Evolutionary conservation across 148 eudicot species (phyloP).

Genomic region (Suaeda aralocaspica): DNA sequence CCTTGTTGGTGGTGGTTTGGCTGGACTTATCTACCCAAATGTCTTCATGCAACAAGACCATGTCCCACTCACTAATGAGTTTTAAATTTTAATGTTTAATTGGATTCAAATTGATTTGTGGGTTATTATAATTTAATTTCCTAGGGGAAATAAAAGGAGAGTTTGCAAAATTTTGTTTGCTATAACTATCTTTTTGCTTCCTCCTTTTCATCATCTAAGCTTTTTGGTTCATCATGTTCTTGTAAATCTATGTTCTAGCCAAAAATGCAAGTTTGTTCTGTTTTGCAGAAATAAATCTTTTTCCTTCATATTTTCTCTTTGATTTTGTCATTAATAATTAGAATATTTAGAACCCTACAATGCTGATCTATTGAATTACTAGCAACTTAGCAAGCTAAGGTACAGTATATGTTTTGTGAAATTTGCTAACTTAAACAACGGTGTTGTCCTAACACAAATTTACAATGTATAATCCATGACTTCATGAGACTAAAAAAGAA

Average conservation of each 20-base stretch:
- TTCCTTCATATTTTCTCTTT: too few relatives aligned
- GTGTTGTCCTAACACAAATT: too few relatives aligned
- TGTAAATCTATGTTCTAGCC: background rate
- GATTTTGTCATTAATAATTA: too few relatives aligned
- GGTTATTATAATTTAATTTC: slow-evolving; percentile 7
- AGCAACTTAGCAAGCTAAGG: too few relatives aligned
- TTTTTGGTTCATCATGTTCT: slow-evolving; percentile 1
- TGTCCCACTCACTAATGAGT: slow-evolving; percentile 27
- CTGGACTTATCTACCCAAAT: slow-evolving; percentile 58
- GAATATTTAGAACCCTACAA: too few relatives aligned
- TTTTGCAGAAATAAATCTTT: background rate
- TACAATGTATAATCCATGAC: too few relatives aligned
- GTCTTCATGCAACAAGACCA: slow-evolving; percentile 50
- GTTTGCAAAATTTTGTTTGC: slow-evolving; percentile 14
- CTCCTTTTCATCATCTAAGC: background rate
- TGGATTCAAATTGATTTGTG: background rate
- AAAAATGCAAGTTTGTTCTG: slow-evolving; percentile 1
- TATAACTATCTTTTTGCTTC: slow-evolving; percentile 1
- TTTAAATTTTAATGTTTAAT: background rate
- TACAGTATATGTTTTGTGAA: too few relatives aligned
- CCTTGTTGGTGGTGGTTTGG: slow-evolving; percentile 79
- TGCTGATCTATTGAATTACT: too few relatives aligned
- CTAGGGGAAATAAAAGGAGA: background rate
- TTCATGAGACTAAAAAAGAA: too few relatives aligned
- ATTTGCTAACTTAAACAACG: too few relatives aligned